Base-by-base conservation (phyloP, 2,329 filamentous ascomycete genomes). In the Pseudogymnoascus pannorum region DNA sequence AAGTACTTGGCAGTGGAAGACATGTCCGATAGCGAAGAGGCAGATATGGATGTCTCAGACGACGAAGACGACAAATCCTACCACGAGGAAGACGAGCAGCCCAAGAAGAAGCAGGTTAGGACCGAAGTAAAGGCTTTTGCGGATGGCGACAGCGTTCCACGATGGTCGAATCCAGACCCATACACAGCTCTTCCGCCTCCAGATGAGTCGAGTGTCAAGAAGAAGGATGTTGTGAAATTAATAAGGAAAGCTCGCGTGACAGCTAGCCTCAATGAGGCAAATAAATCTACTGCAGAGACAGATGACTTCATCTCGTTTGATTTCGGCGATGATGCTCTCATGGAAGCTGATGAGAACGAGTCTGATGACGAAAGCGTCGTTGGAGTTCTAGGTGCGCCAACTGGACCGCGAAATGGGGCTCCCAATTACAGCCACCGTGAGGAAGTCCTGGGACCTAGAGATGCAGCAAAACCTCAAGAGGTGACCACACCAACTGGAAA, bases 121-220 rank as follows among this genome's bases (percentile, higher is more conserved):
- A 72, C 68, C 8, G 67, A 66, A 2, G 64, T 71, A 4, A 65
- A 69, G 14, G 72, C 72, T 7, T 71, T 75, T n/a, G 70, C 73
- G 20, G 77, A 75, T 64, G 71, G 78, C 60, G 75, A 77, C 12
- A 67, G 69, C 60, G 74, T 72, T 4, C 91, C 92, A 2, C 92
- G 89, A 73, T 97, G 93, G 93, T 96, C 92, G 4, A 97, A 97
- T 68, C 92, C 93, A 3, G 93, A 97, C 72, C 92, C 92, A 0
- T 97, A 97, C 74, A 96, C 91, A 5, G 89, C 85, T 2, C 78
- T 96, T 8, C 93, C 93, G 7, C 92, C 91, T 5, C 84, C 87
- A 0, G 88, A 92, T 66, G 88, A 92, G 60, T 79, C 78, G 4
- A 80, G 83, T 38, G 81, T 83, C 18, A 95, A 94, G 75, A 91